Evolutionary conservation across 1,284 basidiomycete genomes (phyloP).

Genomic region (Exobasidium cylindrosporum): DNA sequence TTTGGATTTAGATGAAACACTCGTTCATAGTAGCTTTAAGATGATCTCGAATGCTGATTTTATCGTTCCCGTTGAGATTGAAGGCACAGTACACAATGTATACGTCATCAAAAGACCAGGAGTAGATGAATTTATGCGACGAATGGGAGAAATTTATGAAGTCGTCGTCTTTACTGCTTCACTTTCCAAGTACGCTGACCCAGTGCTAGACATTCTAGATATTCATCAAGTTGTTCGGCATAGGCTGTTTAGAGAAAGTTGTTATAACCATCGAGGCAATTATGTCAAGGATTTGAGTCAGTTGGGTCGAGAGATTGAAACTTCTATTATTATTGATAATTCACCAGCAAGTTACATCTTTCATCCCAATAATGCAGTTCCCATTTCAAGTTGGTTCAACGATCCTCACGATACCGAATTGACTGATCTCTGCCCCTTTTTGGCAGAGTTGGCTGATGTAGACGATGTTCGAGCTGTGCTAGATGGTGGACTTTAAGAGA

Average conservation of each 20-base stretch:
- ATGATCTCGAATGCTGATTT: slow-evolving; percentile 94
- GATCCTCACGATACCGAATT: slow-evolving; percentile 77
- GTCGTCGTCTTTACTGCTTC: slow-evolving; percentile 97
- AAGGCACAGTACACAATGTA: slow-evolving; percentile 95
- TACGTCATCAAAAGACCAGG: slow-evolving; percentile 99
- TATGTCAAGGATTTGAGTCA: slow-evolving; percentile 99
- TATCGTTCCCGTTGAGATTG: slow-evolving; percentile 97
- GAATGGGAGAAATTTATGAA: slow-evolving; percentile 97
- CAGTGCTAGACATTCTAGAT: slow-evolving; percentile 94
- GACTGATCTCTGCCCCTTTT: slow-evolving; percentile 89
- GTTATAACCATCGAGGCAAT: slow-evolving; percentile 98
- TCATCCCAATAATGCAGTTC: slow-evolving; percentile 97
- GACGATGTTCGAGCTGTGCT: slow-evolving; percentile 90
- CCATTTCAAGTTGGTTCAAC: slow-evolving; percentile 99
- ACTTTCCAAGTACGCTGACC: slow-evolving; percentile 98
- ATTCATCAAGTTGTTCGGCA: slow-evolving; percentile 88
- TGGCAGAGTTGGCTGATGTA: slow-evolving; percentile 78
- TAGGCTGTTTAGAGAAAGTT: slow-evolving; percentile 93
- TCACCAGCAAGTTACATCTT: slow-evolving; percentile 99
- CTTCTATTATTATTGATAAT: slow-evolving; percentile 97
- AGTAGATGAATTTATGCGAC: slow-evolving; percentile 91
- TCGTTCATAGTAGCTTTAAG: slow-evolving; percentile 71
- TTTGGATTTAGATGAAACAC: slow-evolving; percentile 90
- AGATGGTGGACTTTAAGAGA: slow-evolving; percentile 58
- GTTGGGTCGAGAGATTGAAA: slow-evolving; percentile 83